Percentiles rank a stretch among this genome's conserved stretches.
Conservation (phyloP, 306 rosid genomes). For the Cyclanthera cordifolia region DNA sequence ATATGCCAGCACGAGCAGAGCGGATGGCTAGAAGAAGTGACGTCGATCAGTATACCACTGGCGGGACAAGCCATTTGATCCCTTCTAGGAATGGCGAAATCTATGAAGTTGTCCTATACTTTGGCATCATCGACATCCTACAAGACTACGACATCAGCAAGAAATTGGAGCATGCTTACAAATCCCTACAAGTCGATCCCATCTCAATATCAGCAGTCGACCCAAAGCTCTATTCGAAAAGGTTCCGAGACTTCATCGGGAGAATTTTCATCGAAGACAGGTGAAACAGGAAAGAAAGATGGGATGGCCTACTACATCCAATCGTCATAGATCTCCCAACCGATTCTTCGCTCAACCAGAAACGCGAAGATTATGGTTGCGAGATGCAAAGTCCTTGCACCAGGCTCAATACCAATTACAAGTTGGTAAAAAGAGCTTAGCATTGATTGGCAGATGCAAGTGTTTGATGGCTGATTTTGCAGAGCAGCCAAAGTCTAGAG, state of each 20-base stretch:
- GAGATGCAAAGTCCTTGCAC: too few species aligned
- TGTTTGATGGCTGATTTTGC: too few species aligned
- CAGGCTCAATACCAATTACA: too few species aligned
- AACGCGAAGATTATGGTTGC: too few species aligned
- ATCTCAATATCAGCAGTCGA: constrained; percentile 87
- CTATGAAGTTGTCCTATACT: constrained; percentile 65
- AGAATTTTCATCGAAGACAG: constrained; percentile 74
- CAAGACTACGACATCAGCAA: constrained; percentile 94
- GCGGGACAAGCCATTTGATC: constrained; percentile 45
- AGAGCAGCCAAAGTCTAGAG: too few species aligned
- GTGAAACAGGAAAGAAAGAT: too few species aligned
- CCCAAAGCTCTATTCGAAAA: constrained; percentile 81
- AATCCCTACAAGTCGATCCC: constrained; percentile 75
- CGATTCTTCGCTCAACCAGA: too few species aligned
- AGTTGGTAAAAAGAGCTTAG: too few species aligned
- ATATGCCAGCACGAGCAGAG: constrained; percentile 94
- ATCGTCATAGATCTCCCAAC: too few species aligned
- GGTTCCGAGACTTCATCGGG: constrained; percentile 81
- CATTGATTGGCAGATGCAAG: too few species aligned
- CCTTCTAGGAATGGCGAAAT: constrained; percentile 62
- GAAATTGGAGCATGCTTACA: constrained; percentile 91
- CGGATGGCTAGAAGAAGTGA: constrained; percentile 69
- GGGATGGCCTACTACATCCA: too few species aligned
- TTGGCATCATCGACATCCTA: constrained; percentile 84
- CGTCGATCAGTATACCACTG: constrained; percentile 59